These are phyloP conservation scores for Sclerotiophoma versabilis DNA, from an alignment of 2,329 filamentous ascomycete genomes.

Conservation along the genomic window DNA sequence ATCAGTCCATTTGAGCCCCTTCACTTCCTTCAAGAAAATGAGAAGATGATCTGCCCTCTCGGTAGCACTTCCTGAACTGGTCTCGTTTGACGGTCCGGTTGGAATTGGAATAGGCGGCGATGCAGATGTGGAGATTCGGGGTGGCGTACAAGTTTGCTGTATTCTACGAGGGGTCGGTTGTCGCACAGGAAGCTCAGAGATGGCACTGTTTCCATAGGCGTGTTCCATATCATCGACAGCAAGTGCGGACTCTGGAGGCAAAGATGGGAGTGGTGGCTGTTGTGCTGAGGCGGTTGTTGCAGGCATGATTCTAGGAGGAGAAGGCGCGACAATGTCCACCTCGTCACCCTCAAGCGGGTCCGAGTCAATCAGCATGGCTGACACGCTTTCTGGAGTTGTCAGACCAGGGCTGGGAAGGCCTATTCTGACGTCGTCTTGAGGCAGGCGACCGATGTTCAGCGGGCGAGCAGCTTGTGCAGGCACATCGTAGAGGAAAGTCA, in stretches of 20 bases:
- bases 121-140: background rate
- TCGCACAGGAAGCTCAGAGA: background rate
- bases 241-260: background rate
- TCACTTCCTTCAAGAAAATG: slow-evolving; percentile 52
- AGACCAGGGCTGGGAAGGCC: slow-evolving; percentile 2
- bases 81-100: background rate
- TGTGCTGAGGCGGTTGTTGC: background rate
- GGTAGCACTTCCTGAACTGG: background rate
- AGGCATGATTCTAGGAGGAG: background rate
- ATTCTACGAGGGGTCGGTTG: background rate
- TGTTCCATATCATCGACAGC: background rate
- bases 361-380: background rate
- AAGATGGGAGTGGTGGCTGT: background rate
- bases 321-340: background rate
- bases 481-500: slow-evolving; percentile 3
- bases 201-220: background rate
- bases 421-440: background rate
- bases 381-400: slow-evolving; percentile 3
- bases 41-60: slow-evolving; percentile 43
- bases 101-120: background rate
- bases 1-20: slow-evolving; percentile 45
- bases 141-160: background rate
- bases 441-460: slow-evolving; percentile 18
- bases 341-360: background rate
- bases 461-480: slow-evolving; percentile 11